Percentiles rank a stretch among this genome's conserved stretches.
Evolutionary conservation across 805 yeast genomes (phyloP).

Genomic region (Metschnikowia vanudenii): DNA sequence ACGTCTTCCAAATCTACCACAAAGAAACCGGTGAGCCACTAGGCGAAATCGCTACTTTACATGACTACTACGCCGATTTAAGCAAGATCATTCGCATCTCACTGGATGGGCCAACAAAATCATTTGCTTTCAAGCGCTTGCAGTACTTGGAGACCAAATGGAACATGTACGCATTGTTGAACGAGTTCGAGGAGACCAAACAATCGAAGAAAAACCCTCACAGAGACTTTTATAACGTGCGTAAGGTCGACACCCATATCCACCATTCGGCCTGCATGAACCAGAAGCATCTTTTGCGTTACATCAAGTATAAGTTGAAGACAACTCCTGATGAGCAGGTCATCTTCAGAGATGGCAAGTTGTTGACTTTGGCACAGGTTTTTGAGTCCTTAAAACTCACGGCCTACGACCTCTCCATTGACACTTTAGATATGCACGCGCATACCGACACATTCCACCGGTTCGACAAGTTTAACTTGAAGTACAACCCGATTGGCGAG

Average conservation of each 20-base stretch:
- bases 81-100: conserved; percentile 71
- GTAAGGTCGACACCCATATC: conserved; percentile 97
- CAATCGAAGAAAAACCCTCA: conserved; percentile 93
- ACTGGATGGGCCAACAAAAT: conserved; percentile 94
- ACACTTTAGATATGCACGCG: conserved; percentile 98
- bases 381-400: conserved; percentile 86
- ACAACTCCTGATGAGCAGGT: conserved; percentile 85
- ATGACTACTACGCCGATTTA: conserved; percentile 82
- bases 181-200: conserved; percentile 89
- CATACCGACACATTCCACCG: conserved; percentile 97
- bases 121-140: conserved; percentile 90
- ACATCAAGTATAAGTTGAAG: conserved; percentile 91
- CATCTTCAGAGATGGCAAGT: conserved; percentile 87
- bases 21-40: conserved; percentile 34
- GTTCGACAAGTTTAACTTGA: conserved; percentile 94
- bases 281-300: conserved; percentile 91
- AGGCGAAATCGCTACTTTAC: conserved; percentile 72
- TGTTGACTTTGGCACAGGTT: conserved; percentile 83
- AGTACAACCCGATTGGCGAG: conserved; percentile 97
- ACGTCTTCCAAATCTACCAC: conserved; percentile 64
- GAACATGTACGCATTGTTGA: conserved; percentile 83
- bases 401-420: conserved; percentile 93
- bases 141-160: conserved; percentile 96
- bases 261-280: conserved; percentile 99
- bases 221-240: conserved; percentile 93